A percentile compares a stretch with the other conserved stretches of the same genome.
Conservation (phyloP, 345 rosid species). For the Melaleuca alternifolia region DNA sequence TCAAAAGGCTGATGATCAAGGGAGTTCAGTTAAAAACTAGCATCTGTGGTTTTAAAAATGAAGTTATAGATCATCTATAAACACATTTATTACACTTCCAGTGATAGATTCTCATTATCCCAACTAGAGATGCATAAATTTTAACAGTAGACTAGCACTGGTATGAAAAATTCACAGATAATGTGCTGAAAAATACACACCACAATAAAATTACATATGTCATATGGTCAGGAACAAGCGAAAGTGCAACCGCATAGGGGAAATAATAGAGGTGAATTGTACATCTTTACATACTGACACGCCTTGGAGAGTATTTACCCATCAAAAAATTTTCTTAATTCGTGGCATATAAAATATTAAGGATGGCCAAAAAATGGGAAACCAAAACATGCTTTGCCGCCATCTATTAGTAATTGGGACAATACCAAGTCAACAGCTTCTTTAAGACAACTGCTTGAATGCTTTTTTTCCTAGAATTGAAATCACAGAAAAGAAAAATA, state of each 20-base stretch:
- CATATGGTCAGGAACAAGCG: background rate
- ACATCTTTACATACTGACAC: background rate
- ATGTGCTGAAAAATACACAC: background rate
- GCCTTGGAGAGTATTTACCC: background rate
- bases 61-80: background rate
- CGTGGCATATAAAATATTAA: background rate
- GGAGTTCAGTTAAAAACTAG: background rate
- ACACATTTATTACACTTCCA: background rate
- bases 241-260: background rate
- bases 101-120: background rate
- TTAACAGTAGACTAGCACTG: background rate
- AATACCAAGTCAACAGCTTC: background rate
- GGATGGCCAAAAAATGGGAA: background rate
- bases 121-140: background rate
- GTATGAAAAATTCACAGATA: background rate
- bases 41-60: background rate
- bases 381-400: background rate
- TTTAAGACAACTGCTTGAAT: background rate
- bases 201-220: background rate
- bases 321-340: background rate
- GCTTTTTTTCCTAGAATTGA: background rate
- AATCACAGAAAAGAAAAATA: background rate
- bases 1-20: background rate
- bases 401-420: background rate
- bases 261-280: background rate